A percentile compares a stretch with the other conserved stretches of the same genome.
These are phyloP conservation scores for Trichoderma endophyticum DNA, from an alignment of 2,329 filamentous ascomycete species.

Conservation along the genomic window DNA sequence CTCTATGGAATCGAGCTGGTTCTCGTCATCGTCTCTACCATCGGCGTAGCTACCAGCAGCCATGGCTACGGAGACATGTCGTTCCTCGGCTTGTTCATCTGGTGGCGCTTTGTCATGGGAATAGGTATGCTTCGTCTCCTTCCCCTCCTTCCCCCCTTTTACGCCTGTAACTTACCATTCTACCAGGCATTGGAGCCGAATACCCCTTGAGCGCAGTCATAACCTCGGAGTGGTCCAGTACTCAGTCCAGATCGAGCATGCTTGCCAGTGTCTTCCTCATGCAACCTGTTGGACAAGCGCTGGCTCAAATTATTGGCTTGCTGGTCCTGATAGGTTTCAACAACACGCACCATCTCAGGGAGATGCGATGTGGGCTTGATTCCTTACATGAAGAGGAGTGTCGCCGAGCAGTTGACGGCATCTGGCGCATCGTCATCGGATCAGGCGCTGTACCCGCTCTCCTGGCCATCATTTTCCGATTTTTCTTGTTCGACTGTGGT, in stretches of 20 bases:
- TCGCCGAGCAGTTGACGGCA: slow-evolving; percentile 50
- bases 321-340: slow-evolving; percentile 49
- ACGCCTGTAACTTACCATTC: background rate
- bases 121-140: slow-evolving; percentile 36
- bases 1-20: slow-evolving; percentile 56
- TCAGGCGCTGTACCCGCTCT: slow-evolving; percentile 62
- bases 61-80: slow-evolving; percentile 48
- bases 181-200: slow-evolving; percentile 61
- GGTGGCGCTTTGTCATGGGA: slow-evolving; percentile 56
- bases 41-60: slow-evolving; percentile 53
- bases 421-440: slow-evolving; percentile 66
- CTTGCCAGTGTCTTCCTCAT: slow-evolving; percentile 66
- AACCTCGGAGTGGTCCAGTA: slow-evolving; percentile 62
- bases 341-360: slow-evolving; percentile 39
- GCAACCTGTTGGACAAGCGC: slow-evolving; percentile 65
- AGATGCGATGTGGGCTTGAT: slow-evolving; percentile 48
- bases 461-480: slow-evolving; percentile 62
- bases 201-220: slow-evolving; percentile 67
- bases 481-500: slow-evolving; percentile 64
- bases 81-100: slow-evolving; percentile 49
- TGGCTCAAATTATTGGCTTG: slow-evolving; percentile 60
- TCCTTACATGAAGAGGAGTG: slow-evolving; percentile 44
- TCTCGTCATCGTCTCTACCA: slow-evolving; percentile 55
- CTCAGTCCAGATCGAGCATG: slow-evolving; percentile 64
- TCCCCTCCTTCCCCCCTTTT: slow-evolving; percentile 2